Base-by-base conservation (phyloP, 179 eudicot genomes). In the Patellifolia procumbens region DNA sequence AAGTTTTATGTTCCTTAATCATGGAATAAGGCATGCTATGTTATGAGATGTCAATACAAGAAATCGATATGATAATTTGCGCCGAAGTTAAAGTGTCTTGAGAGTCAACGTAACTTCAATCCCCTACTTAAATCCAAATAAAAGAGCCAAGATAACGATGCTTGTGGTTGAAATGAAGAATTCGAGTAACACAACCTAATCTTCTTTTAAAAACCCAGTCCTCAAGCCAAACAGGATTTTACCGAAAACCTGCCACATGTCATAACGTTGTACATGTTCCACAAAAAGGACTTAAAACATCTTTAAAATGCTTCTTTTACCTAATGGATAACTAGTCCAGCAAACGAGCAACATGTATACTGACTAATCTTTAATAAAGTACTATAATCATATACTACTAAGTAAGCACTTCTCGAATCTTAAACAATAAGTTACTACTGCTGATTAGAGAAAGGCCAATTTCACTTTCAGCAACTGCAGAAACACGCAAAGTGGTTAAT, bases 401-500 rank as follows among this genome's bases (percentile, higher is more conserved):
- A 70, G 42, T 52, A 69, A 68, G 64, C 68, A 78, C 55, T 78
- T 68, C 53, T 48, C 32, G 34, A 74, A 77, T 56, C 84, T 82
- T 82, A 51, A 78, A 42, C 31, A 74, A 29, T 55, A 74, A 65
- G 67, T 74, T 63, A 78, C n/a, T n/a, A n/a, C 68, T 1, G 63
- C 69, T 68, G 62, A 72, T 43, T 70, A 52, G 48, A 74, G 51
- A 82, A 53, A n/a, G 49, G 45, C 63, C 73, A 69, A 53, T 52
- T 31, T 74, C 62, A 79, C 81, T 74, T 73, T 69, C 63, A 74
- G 49, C 79, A 74, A 29, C 75, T 61, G 70, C 79, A 61, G 46
- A 60, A 69, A 20, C 84, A 82, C 79, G 79, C 79, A 82, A 78
- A 78, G 84, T 82, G 61, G 20, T 62, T 19, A 35, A 61, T 78